These are phyloP conservation scores for Lepiota brunneoincarnata DNA, from an alignment of 768 basidiomycete species.

Conservation along the genomic window DNA sequence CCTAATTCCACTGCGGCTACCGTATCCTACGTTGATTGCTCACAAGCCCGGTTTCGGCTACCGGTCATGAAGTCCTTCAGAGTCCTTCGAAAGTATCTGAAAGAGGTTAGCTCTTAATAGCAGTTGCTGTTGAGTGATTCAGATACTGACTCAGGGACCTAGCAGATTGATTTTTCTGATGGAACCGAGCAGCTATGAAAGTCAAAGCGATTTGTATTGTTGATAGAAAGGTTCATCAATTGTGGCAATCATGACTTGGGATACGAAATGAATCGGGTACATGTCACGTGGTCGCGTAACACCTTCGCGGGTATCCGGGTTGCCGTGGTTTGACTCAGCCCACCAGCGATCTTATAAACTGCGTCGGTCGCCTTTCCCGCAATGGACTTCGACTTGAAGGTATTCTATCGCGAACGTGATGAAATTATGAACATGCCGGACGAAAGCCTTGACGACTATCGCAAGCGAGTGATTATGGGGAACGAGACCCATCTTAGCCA, in stretches of 20 bases:
- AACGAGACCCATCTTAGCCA: conserved; percentile 7
- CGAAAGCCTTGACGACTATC: conserved; percentile 48
- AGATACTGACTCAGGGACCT: neutral
- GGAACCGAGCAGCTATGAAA: neutral
- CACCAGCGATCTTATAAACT: conserved; percentile 1
- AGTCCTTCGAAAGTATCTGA: neutral
- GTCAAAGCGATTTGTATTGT: neutral
- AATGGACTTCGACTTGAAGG: conserved; percentile 34
- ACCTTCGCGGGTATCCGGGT: conserved; percentile 9
- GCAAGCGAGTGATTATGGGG: conserved; percentile 26
- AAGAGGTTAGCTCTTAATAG: neutral
- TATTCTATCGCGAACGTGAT: conserved; percentile 56
- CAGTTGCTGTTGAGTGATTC: neutral
- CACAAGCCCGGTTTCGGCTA: neutral
- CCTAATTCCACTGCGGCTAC: neutral
- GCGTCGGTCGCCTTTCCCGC: neutral
- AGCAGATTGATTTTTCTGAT: too few species aligned
- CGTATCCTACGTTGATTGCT: neutral
- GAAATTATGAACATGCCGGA: conserved; percentile 50
- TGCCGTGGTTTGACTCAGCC: conserved; percentile 10
- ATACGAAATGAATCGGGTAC: neutral
- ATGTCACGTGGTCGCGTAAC: conserved; percentile 12
- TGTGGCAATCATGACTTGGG: neutral
- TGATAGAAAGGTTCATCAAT: too few species aligned
- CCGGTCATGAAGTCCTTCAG: conserved; percentile 3